Percentiles rank a stretch among this genome's conserved stretches.
Evolutionary conservation across 1,284 basidiomycete species (phyloP).

Genomic region (Exsudoporus floridanus): DNA sequence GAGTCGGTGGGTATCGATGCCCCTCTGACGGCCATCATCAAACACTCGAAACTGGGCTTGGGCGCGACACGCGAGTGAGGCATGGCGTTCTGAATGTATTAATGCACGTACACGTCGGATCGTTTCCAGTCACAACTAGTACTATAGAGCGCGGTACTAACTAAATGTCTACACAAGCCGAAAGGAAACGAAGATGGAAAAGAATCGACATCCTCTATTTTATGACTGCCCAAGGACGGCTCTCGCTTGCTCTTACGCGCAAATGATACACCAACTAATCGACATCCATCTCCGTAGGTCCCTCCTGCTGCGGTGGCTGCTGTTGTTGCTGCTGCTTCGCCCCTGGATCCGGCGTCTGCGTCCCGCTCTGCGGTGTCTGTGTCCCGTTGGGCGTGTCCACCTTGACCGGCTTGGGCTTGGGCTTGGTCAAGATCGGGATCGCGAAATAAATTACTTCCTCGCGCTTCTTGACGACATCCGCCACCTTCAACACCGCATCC

Average conservation of each 20-base stretch:
- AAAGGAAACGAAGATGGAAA: background rate
- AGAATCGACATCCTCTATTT: background rate
- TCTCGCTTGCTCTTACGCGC: background rate
- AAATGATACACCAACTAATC: conserved; percentile 45
- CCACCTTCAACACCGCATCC: conserved; percentile 77
- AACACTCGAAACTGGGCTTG: conserved; percentile 70
- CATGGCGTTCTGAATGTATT: background rate
- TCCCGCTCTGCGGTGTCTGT: conserved; percentile 63
- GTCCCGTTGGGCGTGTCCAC: conserved; percentile 48
- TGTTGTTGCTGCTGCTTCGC: conserved; percentile 34
- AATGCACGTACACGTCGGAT: background rate
- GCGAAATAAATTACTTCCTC: conserved; percentile 88
- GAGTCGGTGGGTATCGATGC: conserved; percentile 58
- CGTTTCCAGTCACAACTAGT: background rate
- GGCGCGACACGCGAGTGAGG: conserved; percentile 45
- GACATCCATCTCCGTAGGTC: conserved; percentile 78
- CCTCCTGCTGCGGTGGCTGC: conserved; percentile 37
- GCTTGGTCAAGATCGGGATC: conserved; percentile 80
- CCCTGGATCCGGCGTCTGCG: conserved; percentile 55
- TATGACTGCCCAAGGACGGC: background rate
- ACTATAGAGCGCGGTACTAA: conserved; percentile 11
- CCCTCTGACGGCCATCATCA: conserved; percentile 71
- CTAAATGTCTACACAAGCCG: conserved; percentile 18
- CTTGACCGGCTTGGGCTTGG: conserved; percentile 79
- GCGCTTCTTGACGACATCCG: conserved; percentile 82